Base-by-base conservation (phyloP, 805 yeast genomes). In the Saturnispora dispora region DNA sequence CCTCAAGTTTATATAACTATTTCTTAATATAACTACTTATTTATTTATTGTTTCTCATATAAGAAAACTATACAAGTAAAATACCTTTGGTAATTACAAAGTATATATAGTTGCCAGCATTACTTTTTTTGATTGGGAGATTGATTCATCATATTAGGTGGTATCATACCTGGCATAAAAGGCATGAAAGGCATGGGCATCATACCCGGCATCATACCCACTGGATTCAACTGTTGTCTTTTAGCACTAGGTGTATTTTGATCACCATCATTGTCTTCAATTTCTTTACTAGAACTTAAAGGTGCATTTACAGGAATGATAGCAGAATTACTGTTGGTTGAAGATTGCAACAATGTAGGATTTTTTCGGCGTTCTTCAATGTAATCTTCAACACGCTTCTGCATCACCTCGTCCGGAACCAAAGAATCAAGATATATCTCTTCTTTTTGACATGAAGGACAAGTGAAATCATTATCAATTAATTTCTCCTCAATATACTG, bases 391-490 rank as follows among this genome's bases (percentile, higher is more conserved):
- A 90, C 76, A 25, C 78, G 74, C 32, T 68, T 65, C 51, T 77
- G 77, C 62, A 80, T 71, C n/a, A 77, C 86, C 45, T 72, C 71
- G 61, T 88, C 89, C 1, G 74, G 72, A 5, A 72, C 71, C 45
- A 91, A 70, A 17, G 82, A 76, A 66, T 91, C 99, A 46, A 91
- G 72, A 54, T 81, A 81, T 1, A 87, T 74, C 52, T 89, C 96
- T 23, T 78, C 80, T 17, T 74, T 76, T 2, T 76, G 79, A 70
- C 99, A 91, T 56, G 81, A 82, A 5, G 99, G 98, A 68, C 99
- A 91, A 37, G 78, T 81, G 69, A 91, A 91, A 62, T 91, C 98
- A 51, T 81, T 77, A 27, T 87, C 95, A 48, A 91, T 74, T 25
- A 91, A 69, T 7, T 75, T 64, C 55, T 78, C 79, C 59, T 85